Base-by-base conservation (phyloP, 2,329 filamentous ascomycete genomes). In the Claviceps monticola region DNA sequence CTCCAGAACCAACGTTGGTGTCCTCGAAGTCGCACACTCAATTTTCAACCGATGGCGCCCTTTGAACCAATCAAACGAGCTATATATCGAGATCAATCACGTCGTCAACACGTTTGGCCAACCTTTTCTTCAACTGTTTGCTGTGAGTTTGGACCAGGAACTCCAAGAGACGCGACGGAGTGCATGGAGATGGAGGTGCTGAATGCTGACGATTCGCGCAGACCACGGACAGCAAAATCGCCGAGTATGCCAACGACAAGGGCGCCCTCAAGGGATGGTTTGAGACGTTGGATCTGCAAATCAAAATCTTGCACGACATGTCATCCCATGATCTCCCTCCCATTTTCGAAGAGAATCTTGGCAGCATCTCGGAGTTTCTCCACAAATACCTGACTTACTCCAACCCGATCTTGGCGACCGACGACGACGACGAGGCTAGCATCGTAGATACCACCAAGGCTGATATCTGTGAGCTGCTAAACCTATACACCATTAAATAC, bases 11-110 rank as follows among this genome's bases (percentile, higher is more conserved):
- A 98, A 97, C 69, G 88, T 90, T 61, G 94, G 93, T 58, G 93
- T 98, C 17, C 75, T 98, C 55, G 89, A 95, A 69, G 93, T 98
- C 45, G 94, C 94, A 59, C 93, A 98, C 70, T 97, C 93, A 48
- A 97, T 98, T 61, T 98, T 97, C 71, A 87, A 86, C 66, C 78
- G 93, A 66, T 98, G 93, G 93, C 80, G 93, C 57, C 94, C 93
- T 8, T 76, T 98, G 42, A 96, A 95, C 71, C 82, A 86, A 55
- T 95, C 90, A 44, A 88, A 98, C 68, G 88, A 86, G 49, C 80
- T 98, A 11, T 98, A 89, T 67, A 86, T 82, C 38, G 93, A 98
- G 70, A 94, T 98, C 72, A 93, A 95, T 68, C 93, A 98, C 71
- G 94, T 98, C 52, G 78, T 98, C 50, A 73, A 74, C 55, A 88